These are phyloP conservation scores for Friedmanniomyces endolithicus DNA, from an alignment of 495 filamentous ascomycete genomes.

Conservation along the genomic window DNA sequence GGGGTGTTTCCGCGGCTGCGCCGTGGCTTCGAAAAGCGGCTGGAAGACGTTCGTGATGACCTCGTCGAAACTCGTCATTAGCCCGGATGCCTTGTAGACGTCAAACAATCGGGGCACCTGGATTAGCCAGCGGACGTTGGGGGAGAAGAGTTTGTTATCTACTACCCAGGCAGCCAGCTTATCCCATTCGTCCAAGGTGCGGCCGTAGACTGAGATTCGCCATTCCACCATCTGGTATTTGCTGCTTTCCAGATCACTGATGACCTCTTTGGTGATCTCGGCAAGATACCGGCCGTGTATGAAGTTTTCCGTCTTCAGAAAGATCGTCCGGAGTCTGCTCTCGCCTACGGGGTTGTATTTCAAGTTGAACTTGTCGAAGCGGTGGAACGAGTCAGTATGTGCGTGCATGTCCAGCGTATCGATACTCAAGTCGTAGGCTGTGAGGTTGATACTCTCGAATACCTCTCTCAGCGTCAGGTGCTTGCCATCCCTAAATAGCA, in stretches of 20 bases:
- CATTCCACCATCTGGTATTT: slow-evolving; percentile 99
- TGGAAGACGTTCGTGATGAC: slow-evolving; percentile 85
- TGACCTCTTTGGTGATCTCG: slow-evolving; percentile 95
- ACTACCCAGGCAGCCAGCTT: slow-evolving; percentile 97
- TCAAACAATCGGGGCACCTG: slow-evolving; percentile 92
- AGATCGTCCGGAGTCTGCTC: slow-evolving; percentile 87
- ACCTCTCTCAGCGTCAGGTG: slow-evolving; percentile 83
- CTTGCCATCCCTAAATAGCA: slow-evolving; percentile 85
- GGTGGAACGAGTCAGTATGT: slow-evolving; percentile 95
- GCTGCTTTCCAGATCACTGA: slow-evolving; percentile 93
- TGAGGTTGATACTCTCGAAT: slow-evolving; percentile 92
- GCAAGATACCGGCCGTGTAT: slow-evolving; percentile 92
- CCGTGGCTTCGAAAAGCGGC: slow-evolving; percentile 88
- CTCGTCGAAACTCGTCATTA: slow-evolving; percentile 83
- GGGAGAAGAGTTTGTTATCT: slow-evolving; percentile 94
- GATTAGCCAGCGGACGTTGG: slow-evolving; percentile 94
- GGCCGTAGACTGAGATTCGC: slow-evolving; percentile 93
- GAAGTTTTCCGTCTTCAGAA: slow-evolving; percentile 96
- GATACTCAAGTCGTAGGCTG: slow-evolving; percentile 94
- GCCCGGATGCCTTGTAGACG: slow-evolving; percentile 76
- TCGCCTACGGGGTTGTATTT: slow-evolving; percentile 98
- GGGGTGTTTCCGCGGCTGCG: slow-evolving; percentile 71
- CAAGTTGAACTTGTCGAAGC: slow-evolving; percentile 98
- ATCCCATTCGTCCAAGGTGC: slow-evolving; percentile 88
- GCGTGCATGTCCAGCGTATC: slow-evolving; percentile 99